A percentile compares a stretch with the other conserved stretches of the same genome.
These are phyloP conservation scores for Moringa oleifera DNA, from an alignment of 345 rosid genomes.

Conservation along the genomic window DNA sequence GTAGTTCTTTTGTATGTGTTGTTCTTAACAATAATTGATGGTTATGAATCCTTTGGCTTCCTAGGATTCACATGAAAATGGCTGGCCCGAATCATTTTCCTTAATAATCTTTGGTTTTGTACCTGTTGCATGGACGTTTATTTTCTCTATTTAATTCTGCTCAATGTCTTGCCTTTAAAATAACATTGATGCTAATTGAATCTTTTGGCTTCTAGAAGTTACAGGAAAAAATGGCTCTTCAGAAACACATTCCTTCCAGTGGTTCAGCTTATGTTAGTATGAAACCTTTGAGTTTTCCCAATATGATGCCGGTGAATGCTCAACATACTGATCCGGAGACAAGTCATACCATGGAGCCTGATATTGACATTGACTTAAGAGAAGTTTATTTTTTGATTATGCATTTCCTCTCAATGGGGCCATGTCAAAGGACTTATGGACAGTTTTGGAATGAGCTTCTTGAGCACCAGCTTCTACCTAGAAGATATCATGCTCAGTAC, in stretches of 20 bases:
- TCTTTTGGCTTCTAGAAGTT: conserved; percentile 3
- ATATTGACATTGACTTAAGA: conserved; percentile 65
- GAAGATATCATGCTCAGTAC: conserved; percentile 97
- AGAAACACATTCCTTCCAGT: conserved; percentile 50
- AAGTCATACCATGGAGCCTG: conserved; percentile 32
- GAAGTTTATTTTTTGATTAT: conserved; percentile 91
- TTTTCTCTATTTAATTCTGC: conserved; percentile 1
- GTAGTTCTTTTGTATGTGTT: too few relatives aligned
- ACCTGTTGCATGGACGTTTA: too few relatives aligned
- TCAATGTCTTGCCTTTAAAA: neutral
- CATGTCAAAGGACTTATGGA: conserved; percentile 71
- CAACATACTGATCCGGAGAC: conserved; percentile 41
- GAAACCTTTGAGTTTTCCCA: conserved; percentile 65
- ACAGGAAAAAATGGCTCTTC: conserved; percentile 61
- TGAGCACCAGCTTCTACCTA: conserved; percentile 84
- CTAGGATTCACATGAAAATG: too few relatives aligned
- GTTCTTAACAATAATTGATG: too few relatives aligned
- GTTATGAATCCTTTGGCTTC: too few relatives aligned
- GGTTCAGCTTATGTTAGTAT: conserved; percentile 42
- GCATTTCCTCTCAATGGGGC: conserved; percentile 91
- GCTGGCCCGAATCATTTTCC: too few relatives aligned
- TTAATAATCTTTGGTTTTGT: too few relatives aligned
- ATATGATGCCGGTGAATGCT: conserved; percentile 47
- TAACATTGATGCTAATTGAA: neutral
- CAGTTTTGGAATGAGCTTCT: conserved; percentile 82